These are phyloP conservation scores for Tricholomella constricta DNA, from an alignment of 768 basidiomycete species.

Conservation along the genomic window DNA sequence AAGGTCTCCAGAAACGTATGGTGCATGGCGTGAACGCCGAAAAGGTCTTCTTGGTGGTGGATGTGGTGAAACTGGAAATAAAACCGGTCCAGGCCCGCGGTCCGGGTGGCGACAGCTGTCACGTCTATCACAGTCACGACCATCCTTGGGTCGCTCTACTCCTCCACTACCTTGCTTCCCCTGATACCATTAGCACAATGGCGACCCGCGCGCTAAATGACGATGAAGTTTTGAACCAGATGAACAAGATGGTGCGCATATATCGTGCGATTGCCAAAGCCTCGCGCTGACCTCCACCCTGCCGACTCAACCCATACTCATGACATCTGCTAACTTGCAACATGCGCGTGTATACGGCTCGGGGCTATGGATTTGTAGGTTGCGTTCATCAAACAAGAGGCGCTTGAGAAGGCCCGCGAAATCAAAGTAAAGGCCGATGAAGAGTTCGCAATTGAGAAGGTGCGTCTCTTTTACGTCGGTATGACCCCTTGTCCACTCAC, in stretches of 20 bases:
- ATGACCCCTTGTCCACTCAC: not conserved
- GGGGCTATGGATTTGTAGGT: conserved; percentile 53
- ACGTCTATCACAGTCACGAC: not conserved
- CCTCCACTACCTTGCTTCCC: not conserved
- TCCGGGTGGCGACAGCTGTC: not conserved
- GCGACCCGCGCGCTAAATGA: conserved; percentile 84
- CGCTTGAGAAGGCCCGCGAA: conserved; percentile 95
- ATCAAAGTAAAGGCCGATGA: conserved; percentile 98
- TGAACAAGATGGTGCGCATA: conserved; percentile 94
- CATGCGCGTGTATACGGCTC: not conserved
- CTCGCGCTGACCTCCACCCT: conserved; percentile 5
- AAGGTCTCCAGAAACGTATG: no score
- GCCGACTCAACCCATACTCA: not conserved
- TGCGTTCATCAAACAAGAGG: conserved; percentile 98
- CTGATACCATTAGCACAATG: conserved; percentile 40
- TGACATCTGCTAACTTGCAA: no score
- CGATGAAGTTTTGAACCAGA: conserved; percentile 93
- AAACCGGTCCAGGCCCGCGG: no score
- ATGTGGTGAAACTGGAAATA: no score
- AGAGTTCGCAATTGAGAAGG: conserved; percentile 99
- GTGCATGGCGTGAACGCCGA: no score
- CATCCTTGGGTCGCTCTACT: not conserved
- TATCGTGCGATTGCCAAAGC: conserved; percentile 4
- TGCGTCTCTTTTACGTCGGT: conserved; percentile 19
- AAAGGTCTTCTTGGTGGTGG: no score